Conservation (phyloP, 768 basidiomycete species). For the Wakefieldia striispora region DNA sequence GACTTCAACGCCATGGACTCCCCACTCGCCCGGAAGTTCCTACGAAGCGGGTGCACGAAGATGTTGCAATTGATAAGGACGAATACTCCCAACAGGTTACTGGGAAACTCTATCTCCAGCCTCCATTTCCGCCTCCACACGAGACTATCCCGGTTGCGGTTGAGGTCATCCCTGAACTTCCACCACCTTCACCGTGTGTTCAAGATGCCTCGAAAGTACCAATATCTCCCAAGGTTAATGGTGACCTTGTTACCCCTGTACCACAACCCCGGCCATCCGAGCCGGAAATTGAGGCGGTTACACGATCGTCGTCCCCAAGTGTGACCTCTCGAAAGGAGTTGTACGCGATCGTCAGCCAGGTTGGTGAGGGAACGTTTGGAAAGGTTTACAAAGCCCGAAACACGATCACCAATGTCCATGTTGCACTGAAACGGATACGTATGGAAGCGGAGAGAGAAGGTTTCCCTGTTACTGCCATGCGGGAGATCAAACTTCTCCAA, state of each 20-base stretch:
- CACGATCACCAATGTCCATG: slow-evolving; percentile 66
- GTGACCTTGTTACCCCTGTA: slow-evolving; percentile 20
- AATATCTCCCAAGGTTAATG: slow-evolving; percentile 25
- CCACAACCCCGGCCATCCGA: slow-evolving; percentile 22
- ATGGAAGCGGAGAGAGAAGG: slow-evolving; percentile 98
- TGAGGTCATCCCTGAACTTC: slow-evolving; percentile 11
- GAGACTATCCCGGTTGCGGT: slow-evolving; percentile 10
- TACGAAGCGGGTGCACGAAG: slow-evolving; percentile 27
- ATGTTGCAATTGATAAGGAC: slow-evolving; percentile 18
- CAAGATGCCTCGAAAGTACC: slow-evolving; percentile 21
- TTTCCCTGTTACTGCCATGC: slow-evolving; percentile 98
- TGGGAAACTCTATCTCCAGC: slow-evolving; percentile 1
- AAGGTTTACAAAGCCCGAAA: slow-evolving; percentile 97
- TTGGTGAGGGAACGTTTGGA: slow-evolving; percentile 98
- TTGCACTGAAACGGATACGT: slow-evolving; percentile 93
- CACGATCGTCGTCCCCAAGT: slow-evolving; percentile 30
- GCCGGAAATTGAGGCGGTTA: slow-evolving; percentile 20
- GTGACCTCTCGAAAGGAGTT: slow-evolving; percentile 47
- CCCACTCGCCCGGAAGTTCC: slow-evolving; percentile 26
- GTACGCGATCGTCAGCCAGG: slow-evolving; percentile 87
- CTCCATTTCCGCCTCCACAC: slow-evolving; percentile 2
- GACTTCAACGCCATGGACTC: slow-evolving; percentile 16
- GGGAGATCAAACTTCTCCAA: slow-evolving; percentile 97
- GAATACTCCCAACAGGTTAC: slow-evolving; percentile 11
- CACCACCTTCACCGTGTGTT: slow-evolving; percentile 15